phyloP scores from a whole-genome alignment of 202 grass and related monocot genomes.

The Digitaria exilis region DNA sequence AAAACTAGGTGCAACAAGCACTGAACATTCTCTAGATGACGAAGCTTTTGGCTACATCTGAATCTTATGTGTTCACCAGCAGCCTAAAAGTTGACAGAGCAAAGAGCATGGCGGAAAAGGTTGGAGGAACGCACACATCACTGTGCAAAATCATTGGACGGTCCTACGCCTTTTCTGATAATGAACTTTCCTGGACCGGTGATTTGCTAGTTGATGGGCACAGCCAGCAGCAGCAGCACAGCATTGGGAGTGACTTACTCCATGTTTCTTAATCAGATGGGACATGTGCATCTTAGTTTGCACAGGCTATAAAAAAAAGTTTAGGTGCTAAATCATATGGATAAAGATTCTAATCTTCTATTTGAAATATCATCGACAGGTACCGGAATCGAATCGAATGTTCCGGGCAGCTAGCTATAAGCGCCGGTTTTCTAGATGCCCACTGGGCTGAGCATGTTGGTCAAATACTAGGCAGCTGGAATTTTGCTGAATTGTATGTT shows the following conservation, averaged over 20 bases:
- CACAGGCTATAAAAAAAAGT: neutral
- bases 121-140: conserved; percentile 23
- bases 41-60: conserved; percentile 1
- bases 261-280: neutral
- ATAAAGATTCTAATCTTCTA: conserved; percentile 2
- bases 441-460: neutral
- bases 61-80: neutral
- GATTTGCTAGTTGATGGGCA: neutral
- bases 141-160: conserved; percentile 32
- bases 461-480: neutral
- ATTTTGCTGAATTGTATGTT: neutral
- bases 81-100: neutral
- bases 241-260: neutral
- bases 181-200: neutral
- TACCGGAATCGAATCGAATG: neutral
- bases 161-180: conserved; percentile 1
- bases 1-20: neutral
- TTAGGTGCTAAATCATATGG: conserved; percentile 26
- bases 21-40: neutral
- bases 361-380: neutral
- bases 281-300: conserved; percentile 15
- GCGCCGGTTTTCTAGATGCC: neutral
- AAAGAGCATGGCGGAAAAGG: conserved; percentile 16
- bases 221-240: neutral
- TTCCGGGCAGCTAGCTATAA: conserved; percentile 4